Conservation (phyloP, 2,329 filamentous ascomycete genomes). For the Cercospora sp. region DNA sequence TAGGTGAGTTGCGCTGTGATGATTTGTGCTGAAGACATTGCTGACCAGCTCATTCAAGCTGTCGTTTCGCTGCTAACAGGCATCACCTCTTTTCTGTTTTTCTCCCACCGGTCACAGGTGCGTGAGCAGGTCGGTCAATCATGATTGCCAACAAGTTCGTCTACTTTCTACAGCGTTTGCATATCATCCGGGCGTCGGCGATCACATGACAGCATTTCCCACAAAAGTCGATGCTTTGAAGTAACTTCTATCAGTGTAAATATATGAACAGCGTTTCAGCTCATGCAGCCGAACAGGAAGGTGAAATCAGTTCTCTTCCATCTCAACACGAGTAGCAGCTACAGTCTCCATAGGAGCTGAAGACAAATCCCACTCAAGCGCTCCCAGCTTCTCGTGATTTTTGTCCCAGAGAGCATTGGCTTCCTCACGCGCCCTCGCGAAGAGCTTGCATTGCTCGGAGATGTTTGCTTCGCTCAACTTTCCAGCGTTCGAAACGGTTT, state of each 20-base stretch:
- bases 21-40: background rate
- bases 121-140: background rate
- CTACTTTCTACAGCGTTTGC: background rate
- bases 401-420: conserved; percentile 45
- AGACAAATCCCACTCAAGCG: conserved; percentile 66
- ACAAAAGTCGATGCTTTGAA: background rate
- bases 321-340: conserved; percentile 46
- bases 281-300: background rate
- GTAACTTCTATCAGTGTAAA: background rate
- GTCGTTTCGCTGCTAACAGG: conserved; percentile 10
- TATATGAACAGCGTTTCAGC: background rate
- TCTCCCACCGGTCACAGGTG: conserved; percentile 20
- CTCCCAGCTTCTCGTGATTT: conserved; percentile 45
- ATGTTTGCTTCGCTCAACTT: background rate
- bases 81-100: conserved; percentile 21
- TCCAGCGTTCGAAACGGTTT: conserved; percentile 13
- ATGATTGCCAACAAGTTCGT: background rate
- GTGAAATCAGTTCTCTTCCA: conserved; percentile 13
- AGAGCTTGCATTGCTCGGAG: conserved; percentile 38
- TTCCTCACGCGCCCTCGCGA: conserved; percentile 40
- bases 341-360: conserved; percentile 66
- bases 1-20: conserved; percentile 13
- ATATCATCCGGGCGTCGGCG: background rate
- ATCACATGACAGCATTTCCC: background rate
- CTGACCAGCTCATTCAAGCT: conserved; percentile 3